Conservation (phyloP, 768 basidiomycete species). For the Roridomyces roridus region DNA sequence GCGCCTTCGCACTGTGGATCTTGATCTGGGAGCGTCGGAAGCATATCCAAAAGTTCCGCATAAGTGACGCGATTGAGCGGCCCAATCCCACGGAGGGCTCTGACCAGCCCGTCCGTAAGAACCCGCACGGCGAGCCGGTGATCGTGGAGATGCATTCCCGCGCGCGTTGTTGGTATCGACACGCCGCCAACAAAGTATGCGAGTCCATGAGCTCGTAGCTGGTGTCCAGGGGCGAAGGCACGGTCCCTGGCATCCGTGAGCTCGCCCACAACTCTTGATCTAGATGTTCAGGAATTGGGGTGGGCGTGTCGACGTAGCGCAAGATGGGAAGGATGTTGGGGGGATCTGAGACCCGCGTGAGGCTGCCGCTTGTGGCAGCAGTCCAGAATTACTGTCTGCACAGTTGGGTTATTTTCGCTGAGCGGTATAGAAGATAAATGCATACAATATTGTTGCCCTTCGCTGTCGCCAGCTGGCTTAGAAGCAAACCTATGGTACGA, state of each 20-base stretch:
- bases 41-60: constrained; percentile 6
- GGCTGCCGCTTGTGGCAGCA: constrained; percentile 14
- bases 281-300: constrained; percentile 12
- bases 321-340: not conserved
- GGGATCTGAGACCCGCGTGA: not conserved
- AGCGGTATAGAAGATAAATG: no score
- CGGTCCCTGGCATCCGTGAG: not conserved
- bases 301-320: constrained; percentile 9
- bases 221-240: constrained; percentile 6
- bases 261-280: not conserved
- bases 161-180: constrained; percentile 18
- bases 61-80: constrained; percentile 16
- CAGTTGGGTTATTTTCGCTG: no score
- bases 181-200: constrained; percentile 25
- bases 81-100: constrained; percentile 5
- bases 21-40: constrained; percentile 22
- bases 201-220: constrained; percentile 17
- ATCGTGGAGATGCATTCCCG: constrained; percentile 15
- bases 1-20: constrained; percentile 22
- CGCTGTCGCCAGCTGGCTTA: constrained; percentile 13
- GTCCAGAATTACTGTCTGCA: constrained; percentile 22
- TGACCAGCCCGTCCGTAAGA: constrained; percentile 20
- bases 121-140: constrained; percentile 12
- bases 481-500: constrained; percentile 13
- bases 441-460: constrained; percentile 24